Percentiles rank a stretch among this genome's conserved stretches.
Evolutionary conservation across 75 land plant genomes (phyloP).

Genomic region (Sequoia sempervirens): DNA sequence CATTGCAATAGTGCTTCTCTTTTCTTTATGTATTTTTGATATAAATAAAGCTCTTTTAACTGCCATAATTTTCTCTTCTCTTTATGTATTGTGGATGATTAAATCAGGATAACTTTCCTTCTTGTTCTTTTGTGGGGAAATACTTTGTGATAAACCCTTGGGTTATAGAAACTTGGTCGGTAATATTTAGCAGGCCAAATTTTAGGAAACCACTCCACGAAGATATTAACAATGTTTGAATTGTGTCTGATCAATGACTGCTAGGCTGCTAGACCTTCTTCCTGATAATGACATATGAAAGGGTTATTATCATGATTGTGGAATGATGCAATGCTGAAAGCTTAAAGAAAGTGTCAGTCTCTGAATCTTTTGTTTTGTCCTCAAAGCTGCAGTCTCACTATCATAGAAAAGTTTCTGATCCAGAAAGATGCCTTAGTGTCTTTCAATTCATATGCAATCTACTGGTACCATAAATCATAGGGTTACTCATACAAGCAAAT

Average conservation of each 20-base stretch:
- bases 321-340: not conserved
- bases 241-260: not conserved
- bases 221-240: no score
- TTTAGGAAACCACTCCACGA: not conserved
- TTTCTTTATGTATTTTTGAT: no score
- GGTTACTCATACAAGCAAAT: not conserved
- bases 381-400: not conserved
- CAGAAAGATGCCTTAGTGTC: not conserved
- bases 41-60: no score
- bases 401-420: not conserved
- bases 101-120: not conserved
- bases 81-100: no score
- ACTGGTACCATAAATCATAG: not conserved
- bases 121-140: not conserved
- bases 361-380: not conserved
- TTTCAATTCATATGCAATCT: not conserved
- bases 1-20: no score
- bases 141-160: not conserved
- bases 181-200: not conserved
- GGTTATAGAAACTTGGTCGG: not conserved
- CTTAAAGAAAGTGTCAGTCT: not conserved
- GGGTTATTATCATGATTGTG: not conserved
- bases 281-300: not conserved
- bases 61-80: no score
- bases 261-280: not conserved